These are phyloP conservation scores for Erodium chrysanthum DNA, from an alignment of 441 rosid species.

Conservation along the genomic window DNA sequence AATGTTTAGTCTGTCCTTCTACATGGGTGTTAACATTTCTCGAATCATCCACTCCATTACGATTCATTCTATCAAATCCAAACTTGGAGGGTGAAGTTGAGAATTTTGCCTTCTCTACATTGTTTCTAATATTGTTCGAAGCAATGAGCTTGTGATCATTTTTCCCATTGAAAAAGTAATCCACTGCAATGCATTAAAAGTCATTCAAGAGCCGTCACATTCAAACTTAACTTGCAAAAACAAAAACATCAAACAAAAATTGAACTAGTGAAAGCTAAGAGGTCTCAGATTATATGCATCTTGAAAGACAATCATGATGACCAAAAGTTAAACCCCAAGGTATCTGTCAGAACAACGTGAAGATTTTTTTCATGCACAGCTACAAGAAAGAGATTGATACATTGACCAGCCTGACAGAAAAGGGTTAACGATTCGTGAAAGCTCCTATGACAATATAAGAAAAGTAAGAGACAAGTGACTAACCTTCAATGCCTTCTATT, in stretches of 20 bases:
- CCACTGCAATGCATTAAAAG: constrained; percentile 30
- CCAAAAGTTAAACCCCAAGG: not conserved
- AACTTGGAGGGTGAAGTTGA: constrained; percentile 6
- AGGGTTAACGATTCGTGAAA: not conserved
- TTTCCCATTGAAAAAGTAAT: constrained; percentile 32
- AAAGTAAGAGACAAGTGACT: constrained; percentile 15
- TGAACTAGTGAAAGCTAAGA: no score
- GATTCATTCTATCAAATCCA: constrained; percentile 8
- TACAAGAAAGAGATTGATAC: not conserved
- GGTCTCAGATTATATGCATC: no score
- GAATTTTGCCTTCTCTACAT: not conserved
- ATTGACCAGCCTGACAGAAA: not conserved
- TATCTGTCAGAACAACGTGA: not conserved
- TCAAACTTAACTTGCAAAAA: no score
- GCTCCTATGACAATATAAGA: not conserved
- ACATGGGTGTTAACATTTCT: not conserved
- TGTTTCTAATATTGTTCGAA: constrained; percentile 3
- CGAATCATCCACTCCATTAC: not conserved
- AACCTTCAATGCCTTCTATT: constrained; percentile 47
- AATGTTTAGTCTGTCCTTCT: not conserved
- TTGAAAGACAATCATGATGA: not conserved
- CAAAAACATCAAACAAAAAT: no score
- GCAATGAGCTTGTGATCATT: constrained; percentile 18
- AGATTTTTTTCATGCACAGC: not conserved
- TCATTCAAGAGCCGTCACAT: not conserved